Conservation (phyloP, 108 stramenopile species). For the Nitzschia sp. region DNA sequence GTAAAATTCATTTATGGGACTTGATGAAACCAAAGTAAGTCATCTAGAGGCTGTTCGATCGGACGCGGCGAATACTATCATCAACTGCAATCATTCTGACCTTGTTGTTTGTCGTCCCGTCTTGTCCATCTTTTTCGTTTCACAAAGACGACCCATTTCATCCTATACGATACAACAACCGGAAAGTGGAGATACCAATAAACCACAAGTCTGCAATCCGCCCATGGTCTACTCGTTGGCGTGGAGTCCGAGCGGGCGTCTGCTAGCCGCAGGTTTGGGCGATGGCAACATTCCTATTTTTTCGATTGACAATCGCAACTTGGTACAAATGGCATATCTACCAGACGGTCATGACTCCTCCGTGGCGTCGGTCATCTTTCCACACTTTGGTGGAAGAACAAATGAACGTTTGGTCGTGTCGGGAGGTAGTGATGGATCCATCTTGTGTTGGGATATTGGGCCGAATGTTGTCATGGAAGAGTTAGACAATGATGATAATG, state of each 20-base stretch:
- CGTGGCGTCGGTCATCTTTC: slow-evolving; percentile 74
- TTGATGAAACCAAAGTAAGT: slow-evolving; percentile 46
- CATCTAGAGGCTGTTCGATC: not conserved
- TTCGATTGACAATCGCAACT: slow-evolving; percentile 44
- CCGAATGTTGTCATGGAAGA: slow-evolving; percentile 27
- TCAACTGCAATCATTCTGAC: no score
- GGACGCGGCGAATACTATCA: no score
- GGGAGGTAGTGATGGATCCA: slow-evolving; percentile 69
- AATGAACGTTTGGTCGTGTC: slow-evolving; percentile 68
- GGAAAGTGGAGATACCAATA: slow-evolving; percentile 8
- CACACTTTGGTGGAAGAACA: slow-evolving; percentile 42
- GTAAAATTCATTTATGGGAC: slow-evolving; percentile 78
- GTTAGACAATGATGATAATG: not conserved
- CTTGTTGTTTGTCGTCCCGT: no score
- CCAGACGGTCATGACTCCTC: slow-evolving; percentile 55
- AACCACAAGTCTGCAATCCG: slow-evolving; percentile 81
- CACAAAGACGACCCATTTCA: slow-evolving; percentile 44
- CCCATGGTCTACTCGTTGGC: slow-evolving; percentile 77
- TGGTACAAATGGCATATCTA: slow-evolving; percentile 48
- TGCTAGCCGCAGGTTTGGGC: slow-evolving; percentile 73
- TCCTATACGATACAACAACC: slow-evolving; percentile 29
- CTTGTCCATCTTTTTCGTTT: no score
- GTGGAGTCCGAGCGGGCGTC: slow-evolving; percentile 71
- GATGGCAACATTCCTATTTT: slow-evolving; percentile 63
- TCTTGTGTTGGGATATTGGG: slow-evolving; percentile 79